These are phyloP conservation scores for Marasmius fiardii DNA, from an alignment of 1,284 basidiomycete species.

Conservation along the genomic window DNA sequence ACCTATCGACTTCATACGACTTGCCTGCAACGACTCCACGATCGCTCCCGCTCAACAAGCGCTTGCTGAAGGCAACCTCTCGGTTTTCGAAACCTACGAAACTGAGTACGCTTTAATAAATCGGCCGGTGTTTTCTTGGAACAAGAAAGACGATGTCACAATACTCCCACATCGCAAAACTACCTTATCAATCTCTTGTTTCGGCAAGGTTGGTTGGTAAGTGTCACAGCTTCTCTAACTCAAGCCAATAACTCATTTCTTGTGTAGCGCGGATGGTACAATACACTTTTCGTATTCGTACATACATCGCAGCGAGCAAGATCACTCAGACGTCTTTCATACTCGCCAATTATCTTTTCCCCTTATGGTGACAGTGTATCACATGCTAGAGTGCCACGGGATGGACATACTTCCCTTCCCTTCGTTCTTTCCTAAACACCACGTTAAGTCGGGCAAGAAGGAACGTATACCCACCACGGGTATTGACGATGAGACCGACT, in stretches of 20 bases:
- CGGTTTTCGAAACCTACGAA: conserved; percentile 87
- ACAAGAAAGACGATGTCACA: conserved; percentile 47
- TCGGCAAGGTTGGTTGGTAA: conserved; percentile 90
- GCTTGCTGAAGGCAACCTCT: conserved; percentile 76
- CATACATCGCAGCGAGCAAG: conserved; percentile 40
- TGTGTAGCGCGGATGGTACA: conserved; percentile 65
- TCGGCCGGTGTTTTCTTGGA: conserved; percentile 81
- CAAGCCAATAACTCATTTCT: conserved; percentile 2
- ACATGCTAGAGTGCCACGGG: conserved; percentile 82
- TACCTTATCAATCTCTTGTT: conserved; percentile 69
- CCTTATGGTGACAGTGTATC: conserved; percentile 88
- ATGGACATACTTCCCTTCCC: conserved; percentile 76
- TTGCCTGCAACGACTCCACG: conserved; percentile 89
- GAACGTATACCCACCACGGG: conserved; percentile 29
- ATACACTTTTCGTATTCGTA: conserved; percentile 85
- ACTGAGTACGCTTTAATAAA: conserved; percentile 82
- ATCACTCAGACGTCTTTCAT: conserved; percentile 60
- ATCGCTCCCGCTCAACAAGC: conserved; percentile 72
- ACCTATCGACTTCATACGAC: conserved; percentile 80
- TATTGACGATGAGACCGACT: conserved; percentile 53
- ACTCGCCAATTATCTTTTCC: conserved; percentile 83
- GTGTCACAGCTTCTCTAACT: conserved; percentile 23
- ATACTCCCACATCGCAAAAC: conserved; percentile 72
- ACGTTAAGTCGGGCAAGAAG: not conserved
- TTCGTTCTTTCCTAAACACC: conserved; percentile 27